Evolutionary conservation across 495 filamentous ascomycete species (phyloP), one percentile per base, ranked within the genome.

Genomic region (Schizothecium vesticola): DNA sequence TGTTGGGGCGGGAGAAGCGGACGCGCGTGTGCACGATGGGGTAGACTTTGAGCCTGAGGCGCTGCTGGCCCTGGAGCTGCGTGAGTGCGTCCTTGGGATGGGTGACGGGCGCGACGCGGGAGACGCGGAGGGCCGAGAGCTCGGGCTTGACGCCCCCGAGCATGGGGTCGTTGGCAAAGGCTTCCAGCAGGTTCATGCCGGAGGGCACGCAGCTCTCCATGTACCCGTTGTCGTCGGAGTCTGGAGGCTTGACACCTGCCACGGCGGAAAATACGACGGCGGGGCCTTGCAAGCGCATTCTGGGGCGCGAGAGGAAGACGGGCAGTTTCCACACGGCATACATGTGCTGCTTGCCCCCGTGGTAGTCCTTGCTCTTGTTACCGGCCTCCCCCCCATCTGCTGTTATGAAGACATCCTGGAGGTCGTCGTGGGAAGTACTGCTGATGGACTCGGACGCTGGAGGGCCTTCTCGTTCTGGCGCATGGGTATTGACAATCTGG

Each of bases 11-110:
- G 8, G 92, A 88, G 75, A 96, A 96, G 31, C 92, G 85, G 61
- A 97, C 88, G 28, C 92, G 87, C 25, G 92, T 90, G 76, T 92
- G 92, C n/a, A 94, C 87, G 4, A 91, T 88, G 16, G 94, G 92
- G 59, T 88, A 90, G 65, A 94, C 86, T 66, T 87, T 88, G 61
- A 93, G 86, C 12, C 87, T 84, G 68, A 90, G 85, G 70, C 84
- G 88, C 67, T 86, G 86, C 16, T 91, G 80, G 28, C 87, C 88
- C 65, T 87, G 89, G 66, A 90, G 84, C 13, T 87, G 83, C 81
- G 74, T 87, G 82, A 68, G 82, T 77, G 71, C 74, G 61, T 78
- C 87, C 82, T 72, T 87, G 78, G 69, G 83, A 80, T 80, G 79
- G 0, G 82, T 82, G 9, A 78, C 71, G 21, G 91, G 92, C 16